phyloP scores from a whole-genome alignment of 2,329 filamentous ascomycete genomes.

The Colletotrichum tamarilloi region DNA sequence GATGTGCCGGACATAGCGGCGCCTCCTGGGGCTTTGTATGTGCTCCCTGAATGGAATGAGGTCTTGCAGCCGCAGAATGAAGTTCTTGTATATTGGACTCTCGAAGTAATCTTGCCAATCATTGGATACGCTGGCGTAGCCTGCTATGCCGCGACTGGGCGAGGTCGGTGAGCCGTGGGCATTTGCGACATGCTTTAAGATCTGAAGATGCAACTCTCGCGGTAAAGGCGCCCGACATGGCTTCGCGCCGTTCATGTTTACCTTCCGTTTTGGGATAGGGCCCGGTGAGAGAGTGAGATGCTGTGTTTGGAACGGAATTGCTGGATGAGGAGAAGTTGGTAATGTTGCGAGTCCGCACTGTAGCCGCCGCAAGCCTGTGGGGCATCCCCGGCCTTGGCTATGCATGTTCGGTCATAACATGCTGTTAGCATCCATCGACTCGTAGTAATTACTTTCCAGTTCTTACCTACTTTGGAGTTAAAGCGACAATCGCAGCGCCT shows the following conservation, averaged over 20 bases:
- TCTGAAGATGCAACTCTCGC: not conserved
- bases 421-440: too few species aligned
- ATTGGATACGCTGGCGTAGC: conserved; percentile 5
- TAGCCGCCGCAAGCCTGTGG: too few species aligned
- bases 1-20: not conserved
- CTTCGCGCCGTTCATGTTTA: not conserved
- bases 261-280: rapidly evolving
- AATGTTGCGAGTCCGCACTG: not conserved
- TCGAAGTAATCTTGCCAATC: conserved; percentile 1
- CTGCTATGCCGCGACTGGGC: not conserved
- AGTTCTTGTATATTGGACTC: not conserved
- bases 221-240: not conserved
- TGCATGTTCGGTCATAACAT: too few species aligned
- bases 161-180: not conserved
- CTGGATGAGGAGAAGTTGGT: not conserved
- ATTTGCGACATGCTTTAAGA: not conserved
- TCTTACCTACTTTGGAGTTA: too few species aligned
- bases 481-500: too few species aligned
- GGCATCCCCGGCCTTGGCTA: too few species aligned
- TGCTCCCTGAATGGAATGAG: not conserved
- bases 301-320: not conserved
- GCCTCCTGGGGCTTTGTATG: not conserved
- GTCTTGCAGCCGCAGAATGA: not conserved
- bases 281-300: too few species aligned
- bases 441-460: too few species aligned